A percentile compares a stretch with the other conserved stretches of the same genome.
Conservation (phyloP, 192 early-diverging fungal genomes). For the Podila horticola region DNA sequence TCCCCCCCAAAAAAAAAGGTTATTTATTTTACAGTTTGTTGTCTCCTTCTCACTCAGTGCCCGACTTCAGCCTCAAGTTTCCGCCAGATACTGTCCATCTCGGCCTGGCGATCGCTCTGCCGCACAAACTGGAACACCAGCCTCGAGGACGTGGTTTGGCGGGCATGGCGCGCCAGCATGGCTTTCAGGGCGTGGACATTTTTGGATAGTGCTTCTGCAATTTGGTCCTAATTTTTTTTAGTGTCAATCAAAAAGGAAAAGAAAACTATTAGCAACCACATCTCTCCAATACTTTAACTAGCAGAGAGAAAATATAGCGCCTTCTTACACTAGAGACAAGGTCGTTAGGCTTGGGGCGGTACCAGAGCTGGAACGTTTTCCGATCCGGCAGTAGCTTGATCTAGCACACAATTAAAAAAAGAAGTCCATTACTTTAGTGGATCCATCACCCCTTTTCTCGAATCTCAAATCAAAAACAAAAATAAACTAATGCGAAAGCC, state of each 20-base stretch:
- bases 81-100: constrained; percentile 32
- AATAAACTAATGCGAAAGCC: background rate
- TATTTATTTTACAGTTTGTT: background rate
- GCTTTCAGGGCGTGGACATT: constrained; percentile 28
- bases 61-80: constrained; percentile 12
- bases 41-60: too few species aligned
- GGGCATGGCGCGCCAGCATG: constrained; percentile 40
- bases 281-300: background rate
- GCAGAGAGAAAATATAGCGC: background rate
- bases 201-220: constrained; percentile 18
- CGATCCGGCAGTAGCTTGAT: constrained; percentile 39
- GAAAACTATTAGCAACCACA: background rate
- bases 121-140: constrained; percentile 31
- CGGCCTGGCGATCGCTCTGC: constrained; percentile 27
- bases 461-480: too few species aligned
- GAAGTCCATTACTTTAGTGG: background rate
- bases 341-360: constrained; percentile 18
- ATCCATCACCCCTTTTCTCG: too few species aligned
- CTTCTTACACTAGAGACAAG: constrained; percentile 17
- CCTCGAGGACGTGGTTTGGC: constrained; percentile 17
- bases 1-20: background rate
- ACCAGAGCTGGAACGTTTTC: constrained; percentile 46
- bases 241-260: background rate
- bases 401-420: constrained; percentile 2
- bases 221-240: constrained; percentile 31